Conservation (phyloP, 2,329 filamentous ascomycete species). For the Colletotrichum tamarilloi region DNA sequence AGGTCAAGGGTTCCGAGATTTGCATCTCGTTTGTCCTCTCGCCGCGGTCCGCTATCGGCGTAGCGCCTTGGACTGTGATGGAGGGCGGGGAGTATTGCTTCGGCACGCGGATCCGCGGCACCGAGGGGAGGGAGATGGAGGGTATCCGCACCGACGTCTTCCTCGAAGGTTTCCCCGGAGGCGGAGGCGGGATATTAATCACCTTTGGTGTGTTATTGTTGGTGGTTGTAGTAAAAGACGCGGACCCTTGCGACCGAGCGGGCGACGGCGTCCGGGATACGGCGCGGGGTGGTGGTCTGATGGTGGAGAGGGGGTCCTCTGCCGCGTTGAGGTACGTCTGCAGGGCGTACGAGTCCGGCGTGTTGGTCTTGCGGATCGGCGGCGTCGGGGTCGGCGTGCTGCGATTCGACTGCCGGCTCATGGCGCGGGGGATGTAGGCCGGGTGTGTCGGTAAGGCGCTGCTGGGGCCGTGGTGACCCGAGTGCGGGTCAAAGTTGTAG, state of each 20-base stretch:
- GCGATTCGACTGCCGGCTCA: conserved; percentile 42
- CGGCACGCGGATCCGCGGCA: conserved; percentile 51
- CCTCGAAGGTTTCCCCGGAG: conserved; percentile 1
- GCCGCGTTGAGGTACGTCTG: conserved; percentile 50
- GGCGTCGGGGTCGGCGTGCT: conserved; percentile 20
- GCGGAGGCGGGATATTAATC: conserved; percentile 38
- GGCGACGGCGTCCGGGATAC: conserved; percentile 13
- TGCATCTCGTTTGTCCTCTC: conserved; percentile 39
- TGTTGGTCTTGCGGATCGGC: conserved; percentile 37
- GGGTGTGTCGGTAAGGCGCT: conserved; percentile 58
- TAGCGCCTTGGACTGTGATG: conserved; percentile 45
- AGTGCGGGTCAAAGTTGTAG: conserved; percentile 45
- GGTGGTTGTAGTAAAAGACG: neutral
- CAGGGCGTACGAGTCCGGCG: conserved; percentile 47
- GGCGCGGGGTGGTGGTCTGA: conserved; percentile 26
- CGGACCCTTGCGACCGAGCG: conserved; percentile 1
- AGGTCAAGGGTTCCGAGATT: conserved; percentile 44
- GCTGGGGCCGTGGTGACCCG: conserved; percentile 35
- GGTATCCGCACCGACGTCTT: conserved; percentile 40
- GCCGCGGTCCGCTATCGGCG: conserved; percentile 40
- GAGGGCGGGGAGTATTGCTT: conserved; percentile 54
- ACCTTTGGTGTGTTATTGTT: conserved; percentile 1
- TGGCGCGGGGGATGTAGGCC: conserved; percentile 57
- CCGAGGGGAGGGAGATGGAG: conserved; percentile 49
- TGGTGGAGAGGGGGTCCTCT: conserved; percentile 39